Evolutionary conservation across 768 basidiomycete genomes (phyloP).

Genomic region (Coprinellus micaceus): DNA sequence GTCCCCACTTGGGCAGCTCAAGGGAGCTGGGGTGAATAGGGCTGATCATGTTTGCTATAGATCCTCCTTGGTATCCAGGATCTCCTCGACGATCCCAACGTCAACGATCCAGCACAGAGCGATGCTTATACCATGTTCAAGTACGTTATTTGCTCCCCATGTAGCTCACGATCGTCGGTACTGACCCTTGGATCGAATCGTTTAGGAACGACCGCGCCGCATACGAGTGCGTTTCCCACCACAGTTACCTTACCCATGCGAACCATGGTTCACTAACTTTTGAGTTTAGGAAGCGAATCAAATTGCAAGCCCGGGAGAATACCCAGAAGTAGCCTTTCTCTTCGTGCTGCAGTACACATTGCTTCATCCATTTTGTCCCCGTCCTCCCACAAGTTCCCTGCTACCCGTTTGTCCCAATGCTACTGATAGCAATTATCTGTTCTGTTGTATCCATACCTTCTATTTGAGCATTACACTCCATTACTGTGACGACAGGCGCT

Average conservation of each 20-base stretch:
- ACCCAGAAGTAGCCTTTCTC: constrained; percentile 67
- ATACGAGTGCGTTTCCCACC: constrained; percentile 69
- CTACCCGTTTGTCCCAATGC: no score
- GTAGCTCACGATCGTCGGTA: background rate
- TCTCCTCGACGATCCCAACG: constrained; percentile 91
- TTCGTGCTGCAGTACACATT: background rate
- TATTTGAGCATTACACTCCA: no score
- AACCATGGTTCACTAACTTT: constrained; percentile 1
- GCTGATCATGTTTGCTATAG: constrained; percentile 37
- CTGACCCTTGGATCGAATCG: constrained; percentile 9
- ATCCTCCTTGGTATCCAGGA: constrained; percentile 96
- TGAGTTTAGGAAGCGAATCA: constrained; percentile 65
- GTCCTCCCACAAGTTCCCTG: background rate
- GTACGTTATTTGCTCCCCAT: constrained; percentile 35
- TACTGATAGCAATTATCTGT: background rate
- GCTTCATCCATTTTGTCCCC: background rate
- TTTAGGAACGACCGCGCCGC: constrained; percentile 87
- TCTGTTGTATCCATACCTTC: no score
- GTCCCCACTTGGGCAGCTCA: no score
- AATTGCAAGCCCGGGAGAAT: constrained; percentile 86
- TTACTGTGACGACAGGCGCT: no score
- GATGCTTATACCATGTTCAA: constrained; percentile 99
- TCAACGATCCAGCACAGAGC: constrained; percentile 95
- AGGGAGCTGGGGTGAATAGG: no score
- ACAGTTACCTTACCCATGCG: background rate